Evolutionary conservation across 148 eudicot genomes (phyloP).

Genomic region (Cornus suecica): DNA sequence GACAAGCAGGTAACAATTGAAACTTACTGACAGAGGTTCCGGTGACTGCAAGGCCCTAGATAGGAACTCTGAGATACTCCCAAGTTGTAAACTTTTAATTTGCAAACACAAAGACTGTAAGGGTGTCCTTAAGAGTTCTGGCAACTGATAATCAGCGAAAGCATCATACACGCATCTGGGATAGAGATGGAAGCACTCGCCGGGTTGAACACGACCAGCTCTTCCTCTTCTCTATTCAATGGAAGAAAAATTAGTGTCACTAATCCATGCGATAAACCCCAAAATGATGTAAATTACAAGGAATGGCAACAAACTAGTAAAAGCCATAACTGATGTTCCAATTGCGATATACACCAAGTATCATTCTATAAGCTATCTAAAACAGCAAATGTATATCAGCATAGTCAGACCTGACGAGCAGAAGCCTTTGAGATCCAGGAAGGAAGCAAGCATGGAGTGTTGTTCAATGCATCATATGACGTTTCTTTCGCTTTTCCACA

Average conservation of each 20-base stretch:
- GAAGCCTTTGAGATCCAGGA: conserved; percentile 99
- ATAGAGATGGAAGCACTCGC: conserved; percentile 94
- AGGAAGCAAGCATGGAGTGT: conserved; percentile 98
- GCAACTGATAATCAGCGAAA: conserved; percentile 92
- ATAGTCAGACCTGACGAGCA: conserved; percentile 68
- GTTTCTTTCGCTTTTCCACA: conserved; percentile 99
- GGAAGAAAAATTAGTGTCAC: conserved; percentile 10
- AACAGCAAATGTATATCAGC: conserved; percentile 5
- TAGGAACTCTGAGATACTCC: conserved; percentile 77
- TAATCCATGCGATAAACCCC: not conserved
- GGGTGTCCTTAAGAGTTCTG: conserved; percentile 97
- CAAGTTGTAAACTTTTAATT: conserved; percentile 87
- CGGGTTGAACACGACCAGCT: conserved; percentile 98
- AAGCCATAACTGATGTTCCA: not conserved
- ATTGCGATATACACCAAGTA: not conserved
- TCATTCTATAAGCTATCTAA: not conserved
- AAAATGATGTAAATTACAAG: too few relatives aligned
- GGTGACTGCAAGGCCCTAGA: conserved; percentile 92
- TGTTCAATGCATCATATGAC: conserved; percentile 95
- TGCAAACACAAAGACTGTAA: conserved; percentile 94
- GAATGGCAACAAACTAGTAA: not conserved
- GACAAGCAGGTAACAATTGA: not conserved
- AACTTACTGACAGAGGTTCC: conserved; percentile 81
- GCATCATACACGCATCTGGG: conserved; percentile 86
- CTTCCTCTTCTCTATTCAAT: conserved; percentile 79